Evolutionary conservation across 2,329 filamentous ascomycete species (phyloP).

Genomic region (Elsinoe necatrix): DNA sequence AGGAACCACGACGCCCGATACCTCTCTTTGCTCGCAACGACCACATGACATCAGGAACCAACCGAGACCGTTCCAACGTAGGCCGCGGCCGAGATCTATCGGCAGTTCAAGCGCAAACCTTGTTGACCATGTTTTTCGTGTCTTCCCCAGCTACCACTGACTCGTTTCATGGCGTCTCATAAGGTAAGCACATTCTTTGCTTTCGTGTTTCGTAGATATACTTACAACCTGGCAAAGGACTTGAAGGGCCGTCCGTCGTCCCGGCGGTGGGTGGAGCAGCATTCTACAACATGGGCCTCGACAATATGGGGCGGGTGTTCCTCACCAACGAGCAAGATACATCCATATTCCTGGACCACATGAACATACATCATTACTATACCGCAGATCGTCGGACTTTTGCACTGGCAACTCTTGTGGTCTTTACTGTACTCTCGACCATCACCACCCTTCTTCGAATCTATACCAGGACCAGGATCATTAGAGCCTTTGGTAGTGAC

Average conservation of each 20-base stretch:
- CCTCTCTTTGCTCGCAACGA: not conserved
- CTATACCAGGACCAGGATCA: conserved; percentile 26
- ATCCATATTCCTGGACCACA: conserved; percentile 3
- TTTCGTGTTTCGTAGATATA: not conserved
- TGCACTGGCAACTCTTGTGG: conserved; percentile 8
- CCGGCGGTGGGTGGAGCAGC: not conserved
- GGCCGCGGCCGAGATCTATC: not conserved
- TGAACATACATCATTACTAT: conserved; percentile 1
- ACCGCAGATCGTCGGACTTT: not conserved
- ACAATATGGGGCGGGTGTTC: conserved; percentile 7
- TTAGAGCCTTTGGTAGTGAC: conserved; percentile 27
- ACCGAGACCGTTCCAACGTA: not conserved
- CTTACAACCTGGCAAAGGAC: not conserved
- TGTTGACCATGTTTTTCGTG: not conserved
- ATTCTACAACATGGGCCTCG: not conserved
- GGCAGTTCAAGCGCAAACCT: not conserved
- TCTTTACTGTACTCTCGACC: conserved; percentile 30
- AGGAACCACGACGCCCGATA: not conserved
- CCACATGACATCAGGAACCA: not conserved
- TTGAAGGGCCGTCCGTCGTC: not conserved
- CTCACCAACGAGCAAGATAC: not conserved
- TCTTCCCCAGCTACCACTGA: not conserved
- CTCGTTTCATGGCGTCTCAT: not conserved
- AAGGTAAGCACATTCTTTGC: not conserved
- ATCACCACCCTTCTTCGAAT: conserved; percentile 28